These are phyloP conservation scores for Volutella citrinella DNA, from an alignment of 2,329 filamentous ascomycete genomes.

Conservation along the genomic window DNA sequence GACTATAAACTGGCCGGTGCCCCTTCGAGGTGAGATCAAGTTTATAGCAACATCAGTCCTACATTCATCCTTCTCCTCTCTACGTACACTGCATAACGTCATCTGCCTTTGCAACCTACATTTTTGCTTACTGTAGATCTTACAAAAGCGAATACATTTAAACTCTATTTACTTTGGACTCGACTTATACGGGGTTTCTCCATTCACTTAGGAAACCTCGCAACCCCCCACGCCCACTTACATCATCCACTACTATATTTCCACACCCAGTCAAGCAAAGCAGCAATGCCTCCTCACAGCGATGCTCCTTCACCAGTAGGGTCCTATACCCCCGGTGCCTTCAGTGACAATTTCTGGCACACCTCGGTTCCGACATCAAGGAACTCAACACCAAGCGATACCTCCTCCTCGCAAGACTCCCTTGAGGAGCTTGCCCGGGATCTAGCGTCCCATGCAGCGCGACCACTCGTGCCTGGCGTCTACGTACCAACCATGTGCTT, in stretches of 20 bases:
- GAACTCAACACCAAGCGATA: slow-evolving; percentile 25
- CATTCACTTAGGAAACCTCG: no score
- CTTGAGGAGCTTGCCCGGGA: slow-evolving; percentile 37
- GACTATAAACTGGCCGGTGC: no score
- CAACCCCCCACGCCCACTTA: no score
- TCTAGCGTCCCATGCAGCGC: slow-evolving; percentile 29
- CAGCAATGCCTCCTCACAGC: slow-evolving; percentile 22
- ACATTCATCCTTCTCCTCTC: no score
- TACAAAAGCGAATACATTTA: neutral
- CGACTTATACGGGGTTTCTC: no score
- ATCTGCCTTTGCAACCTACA: no score
- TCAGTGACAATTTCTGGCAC: slow-evolving; percentile 33
- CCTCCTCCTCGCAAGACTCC: slow-evolving; percentile 38
- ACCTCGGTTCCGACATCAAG: no score
- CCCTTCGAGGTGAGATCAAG: no score
- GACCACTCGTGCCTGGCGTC: slow-evolving; percentile 50
- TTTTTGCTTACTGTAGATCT: no score
- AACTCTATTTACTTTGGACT: neutral
- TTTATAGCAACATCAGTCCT: no score
- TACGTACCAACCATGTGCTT: slow-evolving; percentile 76
- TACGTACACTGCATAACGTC: no score
- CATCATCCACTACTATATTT: neutral
- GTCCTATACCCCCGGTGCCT: slow-evolving; percentile 21
- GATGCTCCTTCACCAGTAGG: slow-evolving; percentile 20
- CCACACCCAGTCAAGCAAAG: no score